phyloP scores from a whole-genome alignment of 2,329 filamentous ascomycete genomes.

The Triangularia setosa region DNA sequence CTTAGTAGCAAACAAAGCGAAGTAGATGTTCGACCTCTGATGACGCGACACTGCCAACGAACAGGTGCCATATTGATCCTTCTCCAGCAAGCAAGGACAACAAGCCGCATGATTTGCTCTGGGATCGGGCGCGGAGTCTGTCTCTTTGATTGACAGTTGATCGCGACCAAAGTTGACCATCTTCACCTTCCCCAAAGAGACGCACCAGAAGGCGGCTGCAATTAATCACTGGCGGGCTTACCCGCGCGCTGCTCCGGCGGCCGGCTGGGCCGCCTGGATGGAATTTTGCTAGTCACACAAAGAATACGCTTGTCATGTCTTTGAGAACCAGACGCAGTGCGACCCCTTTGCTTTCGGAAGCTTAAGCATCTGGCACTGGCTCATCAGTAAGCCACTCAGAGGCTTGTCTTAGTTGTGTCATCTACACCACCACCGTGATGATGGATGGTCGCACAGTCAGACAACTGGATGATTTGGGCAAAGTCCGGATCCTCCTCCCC shows the following conservation, averaged over 20 bases:
- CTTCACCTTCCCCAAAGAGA: not conserved
- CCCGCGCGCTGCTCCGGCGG: not conserved
- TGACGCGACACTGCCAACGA: not conserved
- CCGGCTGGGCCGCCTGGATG: not conserved
- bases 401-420: not conserved
- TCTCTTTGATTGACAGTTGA: not conserved
- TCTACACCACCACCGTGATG: not conserved
- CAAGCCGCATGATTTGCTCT: not conserved
- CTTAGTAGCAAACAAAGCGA: no score
- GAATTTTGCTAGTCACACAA: not conserved
- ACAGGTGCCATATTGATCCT: not conserved
- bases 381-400: not conserved
- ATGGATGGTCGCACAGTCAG: not conserved
- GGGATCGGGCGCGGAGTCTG: not conserved
- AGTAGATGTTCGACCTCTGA: not conserved
- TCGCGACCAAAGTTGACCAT: not conserved
- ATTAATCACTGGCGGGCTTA: not conserved
- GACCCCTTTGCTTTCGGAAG: not conserved
- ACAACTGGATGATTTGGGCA: not conserved
- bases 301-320: not conserved
- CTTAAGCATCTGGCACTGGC: not conserved
- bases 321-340: not conserved
- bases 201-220: not conserved
- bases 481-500: not conserved
- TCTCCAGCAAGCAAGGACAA: not conserved